Evolutionary conservation across 495 filamentous ascomycete genomes (phyloP).

Genomic region (Penicillium herquei): DNA sequence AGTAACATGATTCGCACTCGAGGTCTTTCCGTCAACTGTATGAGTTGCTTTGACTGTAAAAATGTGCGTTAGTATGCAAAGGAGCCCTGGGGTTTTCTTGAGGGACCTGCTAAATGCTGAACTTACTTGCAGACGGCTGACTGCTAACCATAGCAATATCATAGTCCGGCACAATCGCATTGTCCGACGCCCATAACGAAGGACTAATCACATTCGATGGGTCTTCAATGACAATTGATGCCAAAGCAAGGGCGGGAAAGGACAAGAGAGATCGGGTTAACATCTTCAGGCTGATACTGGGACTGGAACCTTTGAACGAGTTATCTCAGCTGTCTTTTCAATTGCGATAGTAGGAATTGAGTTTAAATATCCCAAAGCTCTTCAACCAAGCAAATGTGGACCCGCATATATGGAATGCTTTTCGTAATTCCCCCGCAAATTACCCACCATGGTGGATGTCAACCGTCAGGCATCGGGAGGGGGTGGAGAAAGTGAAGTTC

Average conservation of each 20-base stretch:
- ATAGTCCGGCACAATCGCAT: conserved; percentile 16
- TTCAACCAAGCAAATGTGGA: not conserved
- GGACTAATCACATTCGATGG: conserved; percentile 16
- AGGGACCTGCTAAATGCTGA: not conserved
- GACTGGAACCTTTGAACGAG: no score
- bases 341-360: no score
- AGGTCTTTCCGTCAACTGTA: conserved; percentile 4
- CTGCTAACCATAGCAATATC: conserved; percentile 5
- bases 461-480: not conserved
- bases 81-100: not conserved
- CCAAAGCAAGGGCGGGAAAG: conserved; percentile 10
- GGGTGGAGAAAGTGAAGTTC: conserved; percentile 5
- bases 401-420: not conserved
- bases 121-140: conserved; percentile 12
- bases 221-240: conserved; percentile 14
- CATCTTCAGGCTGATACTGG: not conserved
- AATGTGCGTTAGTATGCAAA: not conserved
- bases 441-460: not conserved
- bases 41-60: conserved; percentile 9
- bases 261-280: conserved; percentile 3
- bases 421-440: not conserved
- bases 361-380: not conserved
- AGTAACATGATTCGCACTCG: conserved; percentile 9
- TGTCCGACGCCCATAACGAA: conserved; percentile 7
- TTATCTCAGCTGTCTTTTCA: no score